Conservation (phyloP, 176 grass and related monocot species). For the Pontederia paniculata region DNA sequence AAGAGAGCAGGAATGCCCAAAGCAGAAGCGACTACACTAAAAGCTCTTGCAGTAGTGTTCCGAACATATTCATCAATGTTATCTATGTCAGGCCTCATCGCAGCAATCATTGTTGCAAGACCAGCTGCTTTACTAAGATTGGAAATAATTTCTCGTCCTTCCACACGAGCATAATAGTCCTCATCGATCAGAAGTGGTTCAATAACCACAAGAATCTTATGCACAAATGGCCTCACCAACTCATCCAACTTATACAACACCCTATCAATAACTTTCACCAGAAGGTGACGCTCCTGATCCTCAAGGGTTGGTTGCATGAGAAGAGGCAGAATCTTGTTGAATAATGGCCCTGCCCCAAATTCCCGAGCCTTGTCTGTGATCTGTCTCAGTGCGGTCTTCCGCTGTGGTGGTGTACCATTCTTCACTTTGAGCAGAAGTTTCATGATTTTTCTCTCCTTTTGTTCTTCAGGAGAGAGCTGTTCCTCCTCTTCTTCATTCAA, state of each 20-base stretch:
- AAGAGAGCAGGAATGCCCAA: slow-evolving; percentile 82
- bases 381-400: slow-evolving; percentile 83
- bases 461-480: slow-evolving; percentile 76
- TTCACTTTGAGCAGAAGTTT: slow-evolving; percentile 80
- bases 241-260: slow-evolving; percentile 97
- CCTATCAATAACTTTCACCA: slow-evolving; percentile 96
- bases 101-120: slow-evolving; percentile 95
- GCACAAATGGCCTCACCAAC: slow-evolving; percentile 89
- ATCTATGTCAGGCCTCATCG: slow-evolving; percentile 96
- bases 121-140: slow-evolving; percentile 98
- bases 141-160: slow-evolving; percentile 90
- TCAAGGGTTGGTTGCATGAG: slow-evolving; percentile 96
- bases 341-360: slow-evolving; percentile 77
- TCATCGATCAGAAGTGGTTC: slow-evolving; percentile 93
- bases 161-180: slow-evolving; percentile 97
- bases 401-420: slow-evolving; percentile 77
- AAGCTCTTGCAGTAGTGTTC: slow-evolving; percentile 91
- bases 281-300: slow-evolving; percentile 90
- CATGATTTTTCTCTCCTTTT: slow-evolving; percentile 96
- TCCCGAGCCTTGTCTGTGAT: slow-evolving; percentile 92
- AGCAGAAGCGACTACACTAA: slow-evolving; percentile 95
- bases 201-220: slow-evolving; percentile 97
- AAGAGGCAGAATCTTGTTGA: slow-evolving; percentile 92
- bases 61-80: slow-evolving; percentile 98
- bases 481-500: slow-evolving; percentile 94